Base-by-base conservation (phyloP, 306 rosid genomes). In the Lupinus albus region DNA sequence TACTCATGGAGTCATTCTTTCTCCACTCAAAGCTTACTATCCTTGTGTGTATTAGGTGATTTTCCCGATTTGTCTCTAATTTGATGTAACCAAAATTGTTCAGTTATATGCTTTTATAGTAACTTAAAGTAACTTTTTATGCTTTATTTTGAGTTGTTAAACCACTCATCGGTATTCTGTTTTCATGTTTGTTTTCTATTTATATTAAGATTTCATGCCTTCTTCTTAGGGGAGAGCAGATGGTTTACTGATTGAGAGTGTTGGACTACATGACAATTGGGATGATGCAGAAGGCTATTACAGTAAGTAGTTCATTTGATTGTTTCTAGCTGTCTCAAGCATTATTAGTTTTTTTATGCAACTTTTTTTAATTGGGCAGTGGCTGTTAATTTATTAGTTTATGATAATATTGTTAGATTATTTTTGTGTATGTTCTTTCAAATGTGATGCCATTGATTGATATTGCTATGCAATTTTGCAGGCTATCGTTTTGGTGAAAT, bases 201-300 rank as follows among this genome's bases (percentile, higher is more conserved):
- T 9, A 16, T 28, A 25, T 59, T 64, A 8, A 69, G 50, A 81
- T 45, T 46, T 36, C 16, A 21, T 49, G 57, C 61, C 45, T 28
- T 11, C 51, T 63, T 61, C 72, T 73, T 83, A 94, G 99, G 95
- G 94, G 2, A 90, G 83, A 79, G 92, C 84, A 16, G 92, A 90
- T 70, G 89, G 83, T 55, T 56, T 90, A 61, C 82, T 61, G 53
- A 64, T 94, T 76, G 99, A 94, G 70, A 94, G 84, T 82, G 87
- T 79, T 80, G 91, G 95, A 74, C 85, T 88, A 68, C 86, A 76
- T 75, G 99, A 94, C 79, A 94, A 94, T 76, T 94, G 99, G 99
- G 99, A 94, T 51, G 99, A 91, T 84, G 95, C 97, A 39, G 99
- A 94, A 82, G 99, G 99, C 7, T 94, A 94, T 82, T 94, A 94